Base-by-base conservation (phyloP, 2,329 filamentous ascomycete genomes). In the Cladosporium sp. region DNA sequence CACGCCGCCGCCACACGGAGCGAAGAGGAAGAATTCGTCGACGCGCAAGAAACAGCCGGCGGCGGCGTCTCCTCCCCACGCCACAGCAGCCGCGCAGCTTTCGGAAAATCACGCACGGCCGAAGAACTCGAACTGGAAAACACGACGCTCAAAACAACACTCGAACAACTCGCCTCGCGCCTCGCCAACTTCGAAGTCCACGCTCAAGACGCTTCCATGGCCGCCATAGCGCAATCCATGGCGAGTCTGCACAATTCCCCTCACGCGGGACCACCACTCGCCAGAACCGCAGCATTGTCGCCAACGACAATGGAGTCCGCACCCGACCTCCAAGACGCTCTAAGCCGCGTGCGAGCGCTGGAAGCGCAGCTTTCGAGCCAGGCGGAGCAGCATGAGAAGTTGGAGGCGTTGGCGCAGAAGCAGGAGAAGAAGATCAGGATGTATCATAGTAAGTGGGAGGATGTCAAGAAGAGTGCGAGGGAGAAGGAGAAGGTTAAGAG, bases 161-260 rank as follows among this genome's bases (percentile, higher is more conserved):
- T 95, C 7, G 91, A 97, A 68, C 89, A 88, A 43, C 79, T 96
- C 30, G 88, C 86, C 55, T 88, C 86, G 59, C 82, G 92, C 0
- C 78, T 98, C n/a, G 87, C 93, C 61, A 86, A 90, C 55, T 98
- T 95, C 71, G 92, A 98, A 69, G 84, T 89, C 33, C 91, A 88
- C 60, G 89, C 90, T 0, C 93, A 97, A 69, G 89, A 85, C 55
- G 91, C 86, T 5, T 65, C 62, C 0, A 67, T 68, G 32, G 88
- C 86, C 47, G 88, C 89, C 3, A 78, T 97, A 29, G 88, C 91
- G 12, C 89, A 96, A 66, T 95, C 88, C 58, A 83, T 83, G 60
- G 72, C 75, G 57, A 70, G 74, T 52, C 68, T 77, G 49, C 70
- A 73, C 33, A 43, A 33, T 22, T 19, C 27, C 4, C 27, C 45